A percentile compares a stretch with the other conserved stretches of the same genome.
These are phyloP conservation scores for Nitzschia putrida DNA, from an alignment of 108 stramenopile genomes.

Conservation along the genomic window DNA sequence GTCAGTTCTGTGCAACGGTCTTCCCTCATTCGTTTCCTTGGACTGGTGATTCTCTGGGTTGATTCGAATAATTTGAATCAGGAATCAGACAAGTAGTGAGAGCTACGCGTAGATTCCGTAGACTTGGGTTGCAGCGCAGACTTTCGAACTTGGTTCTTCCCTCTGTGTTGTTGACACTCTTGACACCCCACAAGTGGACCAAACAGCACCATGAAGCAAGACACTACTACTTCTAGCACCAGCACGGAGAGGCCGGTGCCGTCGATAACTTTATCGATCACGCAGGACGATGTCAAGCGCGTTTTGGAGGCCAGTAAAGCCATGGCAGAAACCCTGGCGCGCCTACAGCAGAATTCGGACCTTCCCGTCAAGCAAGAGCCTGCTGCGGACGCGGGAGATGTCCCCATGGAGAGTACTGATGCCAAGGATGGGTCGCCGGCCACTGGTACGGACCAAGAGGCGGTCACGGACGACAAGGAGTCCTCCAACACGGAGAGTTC, in stretches of 20 bases:
- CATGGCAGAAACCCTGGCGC: constrained; percentile 44
- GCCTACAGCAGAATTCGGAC: constrained; percentile 21
- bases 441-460: not conserved
- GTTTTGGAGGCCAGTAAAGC: constrained; percentile 60
- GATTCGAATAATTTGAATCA: constrained; percentile 3
- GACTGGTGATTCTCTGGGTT: not conserved
- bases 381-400: not conserved
- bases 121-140: no score
- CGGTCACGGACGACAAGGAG: not conserved
- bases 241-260: constrained; percentile 36
- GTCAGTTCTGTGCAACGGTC: no score
- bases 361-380: not conserved
- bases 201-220: constrained; percentile 9
- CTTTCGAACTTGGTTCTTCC: no score
- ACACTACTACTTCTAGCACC: not conserved
- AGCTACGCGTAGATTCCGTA: not conserved
- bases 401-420: not conserved
- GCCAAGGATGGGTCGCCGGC: not conserved
- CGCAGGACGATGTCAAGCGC: constrained; percentile 57
- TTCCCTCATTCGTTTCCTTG: not conserved
- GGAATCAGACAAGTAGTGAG: not conserved
- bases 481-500: not conserved
- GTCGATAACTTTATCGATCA: constrained; percentile 68
- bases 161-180: no score
- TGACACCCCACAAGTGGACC: no score